phyloP scores from a whole-genome alignment of 805 yeast species.

The Suhomyces faveliae region DNA sequence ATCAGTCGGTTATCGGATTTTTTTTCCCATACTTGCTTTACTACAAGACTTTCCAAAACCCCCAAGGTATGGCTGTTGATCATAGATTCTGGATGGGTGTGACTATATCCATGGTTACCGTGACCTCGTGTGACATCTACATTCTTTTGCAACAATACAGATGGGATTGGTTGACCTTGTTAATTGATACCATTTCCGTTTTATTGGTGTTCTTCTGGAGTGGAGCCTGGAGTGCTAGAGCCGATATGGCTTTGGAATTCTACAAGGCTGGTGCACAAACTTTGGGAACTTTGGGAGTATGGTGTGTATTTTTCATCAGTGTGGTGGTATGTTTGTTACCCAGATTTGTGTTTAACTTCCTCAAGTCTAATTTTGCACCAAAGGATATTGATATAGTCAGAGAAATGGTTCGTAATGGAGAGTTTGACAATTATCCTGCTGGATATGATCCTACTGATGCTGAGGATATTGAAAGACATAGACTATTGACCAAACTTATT shows the following conservation, averaged over 20 bases:
- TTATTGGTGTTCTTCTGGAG: slow-evolving; percentile 71
- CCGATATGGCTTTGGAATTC: slow-evolving; percentile 49
- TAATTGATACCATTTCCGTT: slow-evolving; percentile 57
- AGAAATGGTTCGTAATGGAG: slow-evolving; percentile 67
- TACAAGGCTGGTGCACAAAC: slow-evolving; percentile 65
- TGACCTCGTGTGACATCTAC: slow-evolving; percentile 64
- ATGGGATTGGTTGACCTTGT: slow-evolving; percentile 75
- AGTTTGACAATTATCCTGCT: slow-evolving; percentile 61
- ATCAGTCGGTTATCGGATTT: slow-evolving; percentile 70
- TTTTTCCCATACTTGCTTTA: slow-evolving; percentile 66
- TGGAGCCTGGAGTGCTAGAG: slow-evolving; percentile 68
- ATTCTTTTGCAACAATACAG: slow-evolving; percentile 66
- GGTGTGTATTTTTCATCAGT: slow-evolving; percentile 72
- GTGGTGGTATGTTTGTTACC: slow-evolving; percentile 64
- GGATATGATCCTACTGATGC: slow-evolving; percentile 80
- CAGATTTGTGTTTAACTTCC: slow-evolving; percentile 59
- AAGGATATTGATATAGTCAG: slow-evolving; percentile 71
- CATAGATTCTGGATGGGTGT: slow-evolving; percentile 76
- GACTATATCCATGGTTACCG: slow-evolving; percentile 63
- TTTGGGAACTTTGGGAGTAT: slow-evolving; percentile 59
- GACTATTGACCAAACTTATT: slow-evolving; percentile 31
- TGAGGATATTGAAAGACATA: slow-evolving; percentile 41
- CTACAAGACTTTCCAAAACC: slow-evolving; percentile 32
- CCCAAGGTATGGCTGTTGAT: slow-evolving; percentile 58
- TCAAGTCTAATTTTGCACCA: slow-evolving; percentile 54